Conservation (phyloP, 2,329 filamentous ascomycete species). For the Lachnellula hyalina region DNA sequence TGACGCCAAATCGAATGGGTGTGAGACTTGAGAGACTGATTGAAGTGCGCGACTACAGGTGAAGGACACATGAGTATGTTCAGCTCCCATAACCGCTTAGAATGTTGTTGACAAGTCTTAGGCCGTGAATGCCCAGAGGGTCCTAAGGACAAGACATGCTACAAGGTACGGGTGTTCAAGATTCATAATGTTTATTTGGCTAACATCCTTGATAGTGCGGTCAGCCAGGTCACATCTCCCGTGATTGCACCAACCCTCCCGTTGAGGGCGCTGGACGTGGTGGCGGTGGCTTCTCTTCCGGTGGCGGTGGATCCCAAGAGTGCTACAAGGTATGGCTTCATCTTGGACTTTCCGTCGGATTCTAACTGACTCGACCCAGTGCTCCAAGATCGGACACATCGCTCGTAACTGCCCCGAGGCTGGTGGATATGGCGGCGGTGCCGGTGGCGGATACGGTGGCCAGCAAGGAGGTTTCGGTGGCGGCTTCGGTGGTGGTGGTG, state of each 20-base stretch:
- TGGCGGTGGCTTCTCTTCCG: conserved; percentile 29
- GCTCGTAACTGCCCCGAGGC: conserved; percentile 80
- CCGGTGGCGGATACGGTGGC: conserved; percentile 35
- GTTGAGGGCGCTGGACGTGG: conserved; percentile 29
- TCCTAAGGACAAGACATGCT: conserved; percentile 80
- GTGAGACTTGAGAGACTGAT: conserved; percentile 22
- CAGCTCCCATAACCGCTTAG: conserved; percentile 3
- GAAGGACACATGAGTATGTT: conserved; percentile 73
- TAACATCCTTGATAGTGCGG: conserved; percentile 51
- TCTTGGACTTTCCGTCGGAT: conserved; percentile 2
- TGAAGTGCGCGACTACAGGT: conserved; percentile 35
- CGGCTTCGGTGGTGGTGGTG: conserved; percentile 41
- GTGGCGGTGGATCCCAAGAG: conserved; percentile 53
- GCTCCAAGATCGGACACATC: conserved; percentile 93
- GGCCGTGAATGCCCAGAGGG: conserved; percentile 88
- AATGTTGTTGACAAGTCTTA: conserved; percentile 32
- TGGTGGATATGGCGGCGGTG: conserved; percentile 39
- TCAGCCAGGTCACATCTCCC: conserved; percentile 82
- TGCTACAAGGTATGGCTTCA: conserved; percentile 67
- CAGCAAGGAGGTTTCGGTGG: conserved; percentile 34
- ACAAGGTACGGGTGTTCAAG: conserved; percentile 39
- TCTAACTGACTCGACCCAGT: conserved; percentile 43
- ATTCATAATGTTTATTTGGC: neutral
- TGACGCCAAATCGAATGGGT: conserved; percentile 24
- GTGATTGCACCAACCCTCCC: conserved; percentile 49